phyloP scores from a whole-genome alignment of 306 rosid genomes.

The Pterocarpus macrocarpus region DNA sequence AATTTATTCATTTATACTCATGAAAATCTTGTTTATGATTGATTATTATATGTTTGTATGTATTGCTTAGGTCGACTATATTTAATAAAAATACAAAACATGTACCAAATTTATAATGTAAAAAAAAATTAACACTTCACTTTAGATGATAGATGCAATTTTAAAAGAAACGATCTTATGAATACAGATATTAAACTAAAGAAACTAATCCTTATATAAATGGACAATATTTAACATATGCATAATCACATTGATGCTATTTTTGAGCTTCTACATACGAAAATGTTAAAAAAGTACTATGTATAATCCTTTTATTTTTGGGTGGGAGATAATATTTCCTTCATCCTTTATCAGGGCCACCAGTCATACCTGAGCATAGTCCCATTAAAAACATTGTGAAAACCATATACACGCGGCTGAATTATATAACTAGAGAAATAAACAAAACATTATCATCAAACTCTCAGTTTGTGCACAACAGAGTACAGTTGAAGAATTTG shows the following conservation, averaged over 20 bases:
- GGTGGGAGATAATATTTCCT: not conserved
- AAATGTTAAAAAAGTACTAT: not conserved
- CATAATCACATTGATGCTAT: not conserved
- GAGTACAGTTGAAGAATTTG: conserved; percentile 32
- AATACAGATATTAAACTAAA: not conserved
- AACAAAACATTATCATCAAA: conserved; percentile 3
- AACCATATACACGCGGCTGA: conserved; percentile 1
- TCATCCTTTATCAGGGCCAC: not conserved
- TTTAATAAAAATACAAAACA: not conserved
- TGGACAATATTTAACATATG: not conserved
- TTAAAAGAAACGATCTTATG: not conserved
- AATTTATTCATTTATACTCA: not conserved
- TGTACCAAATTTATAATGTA: not conserved
- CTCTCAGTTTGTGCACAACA: conserved; percentile 19
- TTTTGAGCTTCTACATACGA: not conserved
- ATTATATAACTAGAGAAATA: not conserved
- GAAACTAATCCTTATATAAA: not conserved
- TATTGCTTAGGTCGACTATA: not conserved
- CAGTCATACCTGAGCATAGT: not conserved
- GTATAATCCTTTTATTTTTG: not conserved
- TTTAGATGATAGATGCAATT: not conserved
- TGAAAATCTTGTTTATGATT: not conserved
- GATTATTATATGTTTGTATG: not conserved
- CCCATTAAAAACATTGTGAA: conserved; percentile 1
- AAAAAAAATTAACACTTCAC: no score